phyloP scores from a whole-genome alignment of 2,329 filamentous ascomycete genomes.

The Cladosporium velox region DNA sequence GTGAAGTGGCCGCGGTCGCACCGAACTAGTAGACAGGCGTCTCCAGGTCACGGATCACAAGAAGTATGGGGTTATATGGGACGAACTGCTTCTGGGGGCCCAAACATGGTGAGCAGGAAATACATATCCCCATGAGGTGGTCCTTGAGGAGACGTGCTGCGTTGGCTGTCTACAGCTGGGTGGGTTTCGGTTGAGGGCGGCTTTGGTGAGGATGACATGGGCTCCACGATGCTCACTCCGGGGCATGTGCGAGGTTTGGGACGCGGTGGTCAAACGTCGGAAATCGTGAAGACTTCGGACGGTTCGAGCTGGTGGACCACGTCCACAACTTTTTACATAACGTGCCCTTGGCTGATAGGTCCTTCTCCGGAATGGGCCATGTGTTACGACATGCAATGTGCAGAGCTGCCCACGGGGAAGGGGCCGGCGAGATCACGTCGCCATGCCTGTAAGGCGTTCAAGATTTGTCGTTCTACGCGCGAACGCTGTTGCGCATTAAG shows the following conservation, averaged over 20 bases:
- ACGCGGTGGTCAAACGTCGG: slow-evolving; percentile 3
- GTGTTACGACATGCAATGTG: neutral
- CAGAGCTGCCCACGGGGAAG: slow-evolving; percentile 15
- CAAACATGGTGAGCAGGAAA: neutral
- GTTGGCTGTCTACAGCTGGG: neutral
- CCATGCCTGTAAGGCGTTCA: neutral
- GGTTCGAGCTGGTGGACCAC: neutral
- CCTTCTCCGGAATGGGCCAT: slow-evolving; percentile 10
- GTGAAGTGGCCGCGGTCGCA: slow-evolving; percentile 9
- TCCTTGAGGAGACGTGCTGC: neutral
- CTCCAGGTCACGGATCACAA: slow-evolving; percentile 21
- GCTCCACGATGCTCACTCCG: slow-evolving; percentile 4
- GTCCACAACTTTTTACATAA: slow-evolving; percentile 17
- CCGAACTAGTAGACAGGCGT: slow-evolving; percentile 14
- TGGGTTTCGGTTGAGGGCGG: slow-evolving; percentile 18
- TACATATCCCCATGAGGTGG: neutral
- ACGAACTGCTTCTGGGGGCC: slow-evolving; percentile 8
- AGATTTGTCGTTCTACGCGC: neutral
- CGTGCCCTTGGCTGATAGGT: slow-evolving; percentile 14
- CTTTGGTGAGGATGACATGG: slow-evolving; percentile 13
- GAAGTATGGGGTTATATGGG: slow-evolving; percentile 16
- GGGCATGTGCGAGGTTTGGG: slow-evolving; percentile 6
- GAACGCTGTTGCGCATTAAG: slow-evolving; percentile 1
- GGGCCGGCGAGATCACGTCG: neutral
- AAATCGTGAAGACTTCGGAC: slow-evolving; percentile 15